phyloP scores from a whole-genome alignment of 768 basidiomycete species.

The Leccinum imitatum region DNA sequence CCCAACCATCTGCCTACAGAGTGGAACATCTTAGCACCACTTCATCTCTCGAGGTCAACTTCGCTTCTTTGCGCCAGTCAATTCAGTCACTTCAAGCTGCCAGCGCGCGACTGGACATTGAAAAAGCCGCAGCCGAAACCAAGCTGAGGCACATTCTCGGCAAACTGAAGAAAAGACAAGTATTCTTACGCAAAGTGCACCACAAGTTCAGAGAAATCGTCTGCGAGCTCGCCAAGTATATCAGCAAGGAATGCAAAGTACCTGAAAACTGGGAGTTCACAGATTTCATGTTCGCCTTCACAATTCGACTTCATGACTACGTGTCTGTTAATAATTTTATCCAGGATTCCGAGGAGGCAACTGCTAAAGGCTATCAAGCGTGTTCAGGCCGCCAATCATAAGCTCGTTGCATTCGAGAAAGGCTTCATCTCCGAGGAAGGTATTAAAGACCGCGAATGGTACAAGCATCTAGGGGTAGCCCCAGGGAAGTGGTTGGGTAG shows the following conservation, averaged over 20 bases:
- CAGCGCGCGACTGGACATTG: slow-evolving; percentile 55
- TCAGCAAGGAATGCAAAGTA: slow-evolving; percentile 29
- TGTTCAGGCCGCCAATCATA: slow-evolving; percentile 62
- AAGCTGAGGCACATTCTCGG: slow-evolving; percentile 47
- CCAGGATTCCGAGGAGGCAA: slow-evolving; percentile 26
- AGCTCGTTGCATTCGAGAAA: slow-evolving; percentile 68
- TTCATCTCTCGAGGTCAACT: slow-evolving; percentile 47
- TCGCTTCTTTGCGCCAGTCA: slow-evolving; percentile 44
- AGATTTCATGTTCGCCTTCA: slow-evolving; percentile 15
- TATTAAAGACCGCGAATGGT: slow-evolving; percentile 84
- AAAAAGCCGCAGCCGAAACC: slow-evolving; percentile 55
- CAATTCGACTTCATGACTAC: neutral
- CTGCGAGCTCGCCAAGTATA: slow-evolving; percentile 38
- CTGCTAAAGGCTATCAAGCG: slow-evolving; percentile 60
- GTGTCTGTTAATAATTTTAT: slow-evolving; percentile 1
- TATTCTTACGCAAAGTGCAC: slow-evolving; percentile 21
- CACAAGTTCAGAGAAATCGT: slow-evolving; percentile 12
- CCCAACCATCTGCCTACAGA: slow-evolving; percentile 15
- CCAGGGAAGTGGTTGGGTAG: slow-evolving; percentile 85
- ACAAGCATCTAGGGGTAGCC: slow-evolving; percentile 84
- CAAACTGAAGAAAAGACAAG: slow-evolving; percentile 32
- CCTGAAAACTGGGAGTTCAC: slow-evolving; percentile 3
- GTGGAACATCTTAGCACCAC: slow-evolving; percentile 28
- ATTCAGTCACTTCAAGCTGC: slow-evolving; percentile 50
- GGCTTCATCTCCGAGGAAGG: slow-evolving; percentile 84